Percentiles rank a stretch among this genome's conserved stretches.
Evolutionary conservation across 2,329 filamentous ascomycete genomes (phyloP).

Genomic region (Sclerotiophoma versabilis): DNA sequence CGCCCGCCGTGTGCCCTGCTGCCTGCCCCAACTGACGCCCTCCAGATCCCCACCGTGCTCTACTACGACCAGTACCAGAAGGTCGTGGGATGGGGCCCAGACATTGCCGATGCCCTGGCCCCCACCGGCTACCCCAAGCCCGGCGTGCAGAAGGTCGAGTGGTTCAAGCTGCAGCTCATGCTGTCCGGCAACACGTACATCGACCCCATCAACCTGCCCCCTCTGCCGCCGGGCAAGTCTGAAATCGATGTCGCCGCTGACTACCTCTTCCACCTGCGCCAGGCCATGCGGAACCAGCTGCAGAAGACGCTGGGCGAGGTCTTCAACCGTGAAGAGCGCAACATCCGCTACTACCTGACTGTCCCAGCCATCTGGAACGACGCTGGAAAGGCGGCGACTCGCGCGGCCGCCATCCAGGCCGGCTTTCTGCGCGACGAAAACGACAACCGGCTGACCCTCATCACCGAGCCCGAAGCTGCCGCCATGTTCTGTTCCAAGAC

Average conservation of each 20-base stretch:
- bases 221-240: constrained; percentile 95
- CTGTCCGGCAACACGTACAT: constrained; percentile 98
- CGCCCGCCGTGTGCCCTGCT: neutral
- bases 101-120: constrained; percentile 95
- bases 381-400: constrained; percentile 94
- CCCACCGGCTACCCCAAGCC: constrained; percentile 98
- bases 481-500: constrained; percentile 98
- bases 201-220: constrained; percentile 97
- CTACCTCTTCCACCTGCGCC: constrained; percentile 96
- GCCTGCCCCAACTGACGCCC: constrained; percentile 5
- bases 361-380: constrained; percentile 99
- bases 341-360: constrained; percentile 96
- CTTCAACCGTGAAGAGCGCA: constrained; percentile 96
- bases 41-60: constrained; percentile 96
- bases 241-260: constrained; percentile 99
- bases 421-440: constrained; percentile 97
- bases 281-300: constrained; percentile 93
- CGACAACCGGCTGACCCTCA: constrained; percentile 91
- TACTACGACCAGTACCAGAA: constrained; percentile 99
- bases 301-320: constrained; percentile 97
- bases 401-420: constrained; percentile 94
- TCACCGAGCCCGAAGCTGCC: constrained; percentile 95
- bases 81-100: constrained; percentile 98
- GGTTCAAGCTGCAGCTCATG: constrained; percentile 99
- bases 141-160: constrained; percentile 98